Percentiles rank a stretch among this genome's conserved stretches.
These are phyloP conservation scores for Boletus rubropictus DNA, from an alignment of 768 basidiomycete genomes.

Conservation along the genomic window DNA sequence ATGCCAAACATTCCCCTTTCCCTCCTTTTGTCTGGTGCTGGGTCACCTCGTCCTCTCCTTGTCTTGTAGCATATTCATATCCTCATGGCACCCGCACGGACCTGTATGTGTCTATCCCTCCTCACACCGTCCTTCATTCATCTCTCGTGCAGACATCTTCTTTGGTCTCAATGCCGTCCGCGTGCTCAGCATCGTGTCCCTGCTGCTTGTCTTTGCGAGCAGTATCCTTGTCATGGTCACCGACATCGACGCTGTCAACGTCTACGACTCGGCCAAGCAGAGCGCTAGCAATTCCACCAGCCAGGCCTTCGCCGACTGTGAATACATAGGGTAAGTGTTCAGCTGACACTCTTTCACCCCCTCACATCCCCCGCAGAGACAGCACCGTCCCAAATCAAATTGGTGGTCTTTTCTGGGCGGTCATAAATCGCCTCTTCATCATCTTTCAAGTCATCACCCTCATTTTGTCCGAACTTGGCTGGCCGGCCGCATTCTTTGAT, in stretches of 20 bases:
- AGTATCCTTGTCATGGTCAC: constrained; percentile 68
- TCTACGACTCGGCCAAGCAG: constrained; percentile 43
- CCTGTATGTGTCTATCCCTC: constrained; percentile 35
- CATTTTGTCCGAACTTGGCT: constrained; percentile 75
- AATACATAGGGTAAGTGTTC: constrained; percentile 66
- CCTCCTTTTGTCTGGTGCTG: constrained; percentile 26
- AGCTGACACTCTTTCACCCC: neutral
- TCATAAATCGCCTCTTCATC: constrained; percentile 82
- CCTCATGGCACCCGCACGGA: constrained; percentile 32
- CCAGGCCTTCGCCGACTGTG: constrained; percentile 45
- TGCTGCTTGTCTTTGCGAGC: constrained; percentile 76
- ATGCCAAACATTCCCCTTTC: constrained; percentile 6
- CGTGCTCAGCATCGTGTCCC: constrained; percentile 68
- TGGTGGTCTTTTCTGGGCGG: constrained; percentile 88
- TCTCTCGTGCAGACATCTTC: constrained; percentile 45
- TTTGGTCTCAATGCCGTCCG: constrained; percentile 77
- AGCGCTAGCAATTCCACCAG: constrained; percentile 28
- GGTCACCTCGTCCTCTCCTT: constrained; percentile 23
- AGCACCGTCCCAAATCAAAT: constrained; percentile 89
- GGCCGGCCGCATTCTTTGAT: constrained; percentile 74
- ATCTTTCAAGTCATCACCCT: constrained; percentile 79
- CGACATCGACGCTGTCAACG: constrained; percentile 72
- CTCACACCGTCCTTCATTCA: constrained; percentile 1
- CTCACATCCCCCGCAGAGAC: constrained; percentile 36
- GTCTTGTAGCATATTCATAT: constrained; percentile 1